A percentile compares a stretch with the other conserved stretches of the same genome.
phyloP scores from a whole-genome alignment of 768 basidiomycete genomes.

The Lactifluus piperatus region DNA sequence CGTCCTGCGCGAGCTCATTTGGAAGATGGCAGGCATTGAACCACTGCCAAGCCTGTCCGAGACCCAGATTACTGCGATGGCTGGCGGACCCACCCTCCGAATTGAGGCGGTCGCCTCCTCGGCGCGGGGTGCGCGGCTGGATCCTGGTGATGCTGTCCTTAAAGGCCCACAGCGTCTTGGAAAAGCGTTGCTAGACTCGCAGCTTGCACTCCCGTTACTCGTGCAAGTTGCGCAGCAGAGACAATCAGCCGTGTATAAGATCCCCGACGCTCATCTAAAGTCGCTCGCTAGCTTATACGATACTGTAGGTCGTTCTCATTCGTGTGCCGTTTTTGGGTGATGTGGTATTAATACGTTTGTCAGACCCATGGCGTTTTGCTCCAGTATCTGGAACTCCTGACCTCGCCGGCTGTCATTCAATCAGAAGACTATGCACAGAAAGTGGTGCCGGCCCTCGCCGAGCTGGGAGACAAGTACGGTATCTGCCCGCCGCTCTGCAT shows the following conservation, averaged over 20 bases:
- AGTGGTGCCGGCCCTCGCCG: slow-evolving; percentile 64
- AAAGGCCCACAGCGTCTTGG: slow-evolving; percentile 65
- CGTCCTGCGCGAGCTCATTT: slow-evolving; percentile 86
- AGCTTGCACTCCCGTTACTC: slow-evolving; percentile 78
- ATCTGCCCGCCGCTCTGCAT: slow-evolving; percentile 84
- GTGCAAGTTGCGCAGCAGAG: slow-evolving; percentile 90
- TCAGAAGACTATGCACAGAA: slow-evolving; percentile 66
- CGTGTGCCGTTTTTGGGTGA: slow-evolving; percentile 9
- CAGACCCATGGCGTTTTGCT: slow-evolving; percentile 88
- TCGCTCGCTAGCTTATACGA: slow-evolving; percentile 84
- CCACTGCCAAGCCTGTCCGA: slow-evolving; percentile 86
- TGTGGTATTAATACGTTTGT: slow-evolving; percentile 13
- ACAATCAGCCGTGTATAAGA: slow-evolving; percentile 72
- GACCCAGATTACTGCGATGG: slow-evolving; percentile 82
- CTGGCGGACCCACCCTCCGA: slow-evolving; percentile 79
- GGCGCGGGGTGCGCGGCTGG: slow-evolving; percentile 65
- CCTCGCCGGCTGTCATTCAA: slow-evolving; percentile 56
- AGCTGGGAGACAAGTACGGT: slow-evolving; percentile 68
- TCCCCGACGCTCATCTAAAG: slow-evolving; percentile 71
- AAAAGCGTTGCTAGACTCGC: slow-evolving; percentile 54
- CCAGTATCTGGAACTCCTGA: slow-evolving; percentile 87
- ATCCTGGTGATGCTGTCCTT: slow-evolving; percentile 52
- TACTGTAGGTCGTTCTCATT: slow-evolving; percentile 48
- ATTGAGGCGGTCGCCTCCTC: slow-evolving; percentile 81
- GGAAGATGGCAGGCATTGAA: slow-evolving; percentile 93